phyloP scores from a whole-genome alignment of 345 rosid genomes.

The Cardamine chenopodiifolia region DNA sequence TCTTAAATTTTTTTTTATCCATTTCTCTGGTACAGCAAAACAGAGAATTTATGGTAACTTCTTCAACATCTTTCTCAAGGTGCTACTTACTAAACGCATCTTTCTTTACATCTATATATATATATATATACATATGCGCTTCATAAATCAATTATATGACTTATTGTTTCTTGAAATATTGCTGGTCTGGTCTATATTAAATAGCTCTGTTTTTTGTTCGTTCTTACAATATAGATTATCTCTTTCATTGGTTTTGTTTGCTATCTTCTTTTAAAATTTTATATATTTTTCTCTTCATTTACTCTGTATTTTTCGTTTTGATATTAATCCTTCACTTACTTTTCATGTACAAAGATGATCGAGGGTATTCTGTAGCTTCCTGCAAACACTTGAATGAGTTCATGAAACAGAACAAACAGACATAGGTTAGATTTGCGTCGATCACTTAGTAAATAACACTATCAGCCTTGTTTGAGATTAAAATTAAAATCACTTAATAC shows the following conservation, averaged over 20 bases:
- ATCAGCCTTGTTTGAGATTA: background rate
- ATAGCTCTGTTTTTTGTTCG: background rate
- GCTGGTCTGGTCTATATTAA: background rate
- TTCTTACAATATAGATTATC: background rate
- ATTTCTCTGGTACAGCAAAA: conserved; percentile 9
- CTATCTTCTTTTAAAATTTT: background rate
- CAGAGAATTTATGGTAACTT: background rate
- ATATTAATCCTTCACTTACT: background rate
- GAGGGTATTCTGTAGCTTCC: background rate
- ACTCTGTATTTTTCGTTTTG: background rate
- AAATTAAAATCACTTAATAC: background rate
- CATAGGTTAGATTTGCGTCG: conserved; percentile 2
- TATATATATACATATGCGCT: background rate
- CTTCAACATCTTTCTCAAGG: conserved; percentile 28
- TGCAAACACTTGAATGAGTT: conserved; percentile 20
- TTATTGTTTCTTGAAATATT: conserved; percentile 19
- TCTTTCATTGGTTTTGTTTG: conserved; percentile 5
- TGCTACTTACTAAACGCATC: conserved; percentile 6
- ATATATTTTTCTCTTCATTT: background rate
- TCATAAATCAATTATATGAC: background rate
- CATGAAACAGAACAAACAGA: conserved; percentile 17
- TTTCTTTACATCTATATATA: background rate
- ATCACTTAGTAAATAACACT: conserved; percentile 15
- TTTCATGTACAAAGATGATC: conserved; percentile 11
- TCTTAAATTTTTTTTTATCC: background rate